Evolutionary conservation across 2,329 filamentous ascomycete species (phyloP).

Genomic region (Calonectria naviculata): DNA sequence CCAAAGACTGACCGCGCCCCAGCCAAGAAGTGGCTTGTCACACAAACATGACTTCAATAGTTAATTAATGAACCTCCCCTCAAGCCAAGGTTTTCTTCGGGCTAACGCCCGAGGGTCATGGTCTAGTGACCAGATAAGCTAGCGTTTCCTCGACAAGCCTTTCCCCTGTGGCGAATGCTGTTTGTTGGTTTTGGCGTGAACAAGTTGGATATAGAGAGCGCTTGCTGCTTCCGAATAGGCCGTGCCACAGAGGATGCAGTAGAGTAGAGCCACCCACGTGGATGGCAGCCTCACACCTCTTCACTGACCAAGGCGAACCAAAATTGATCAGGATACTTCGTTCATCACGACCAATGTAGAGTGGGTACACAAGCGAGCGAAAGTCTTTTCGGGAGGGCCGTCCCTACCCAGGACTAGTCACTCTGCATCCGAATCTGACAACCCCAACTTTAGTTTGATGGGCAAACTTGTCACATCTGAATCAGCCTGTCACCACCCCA

Average conservation of each 20-base stretch:
- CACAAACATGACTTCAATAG: neutral
- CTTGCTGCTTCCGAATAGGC: neutral
- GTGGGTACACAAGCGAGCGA: neutral
- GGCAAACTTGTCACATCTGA: neutral
- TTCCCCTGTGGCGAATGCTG: neutral
- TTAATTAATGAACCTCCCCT: constrained; percentile 22
- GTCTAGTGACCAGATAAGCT: constrained; percentile 12
- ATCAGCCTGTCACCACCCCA: neutral
- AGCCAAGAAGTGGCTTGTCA: neutral
- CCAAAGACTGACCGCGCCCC: neutral
- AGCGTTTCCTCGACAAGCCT: neutral
- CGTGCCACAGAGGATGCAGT: neutral
- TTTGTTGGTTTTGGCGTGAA: neutral
- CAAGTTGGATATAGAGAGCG: neutral
- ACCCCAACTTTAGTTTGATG: neutral
- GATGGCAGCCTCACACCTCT: neutral
- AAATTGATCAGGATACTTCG: neutral
- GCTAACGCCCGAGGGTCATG: constrained; percentile 34
- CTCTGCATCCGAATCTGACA: constrained; percentile 1
- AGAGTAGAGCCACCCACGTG: neutral
- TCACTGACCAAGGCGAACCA: neutral
- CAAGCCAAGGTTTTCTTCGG: constrained; percentile 34
- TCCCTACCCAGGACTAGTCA: neutral
- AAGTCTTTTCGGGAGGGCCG: neutral
- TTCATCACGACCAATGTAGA: neutral